Base-by-base conservation (phyloP, 805 yeast genomes). In the Saccharomycopsis synnaedendra region DNA sequence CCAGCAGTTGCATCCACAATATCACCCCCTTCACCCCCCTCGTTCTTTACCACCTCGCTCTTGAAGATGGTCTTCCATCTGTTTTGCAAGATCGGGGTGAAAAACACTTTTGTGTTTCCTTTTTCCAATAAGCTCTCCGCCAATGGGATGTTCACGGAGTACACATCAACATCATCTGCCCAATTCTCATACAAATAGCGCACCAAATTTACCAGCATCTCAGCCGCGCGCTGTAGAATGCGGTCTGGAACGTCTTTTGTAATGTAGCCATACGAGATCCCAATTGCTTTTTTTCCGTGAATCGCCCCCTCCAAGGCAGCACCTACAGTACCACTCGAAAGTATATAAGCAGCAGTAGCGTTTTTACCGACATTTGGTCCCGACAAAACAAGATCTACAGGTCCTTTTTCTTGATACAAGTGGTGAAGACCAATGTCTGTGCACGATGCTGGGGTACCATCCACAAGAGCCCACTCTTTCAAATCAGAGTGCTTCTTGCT, bases 281-380 rank as follows among this genome's bases (percentile, higher is more conserved):
- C 97, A 53, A 93, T 72, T 4, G 96, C 68, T 55, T 71, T 80
- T 32, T 78, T 76, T 0, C 80, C 82, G 27, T 72, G 61, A 39
- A 89, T 75, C 2, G 83, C 85, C 1, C 89, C 94, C 65, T 93
- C 98, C 87, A 89, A 76, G 1, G 97, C 93, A 3, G 96, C 97
- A 30, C 98, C 98, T 11, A 93, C 82, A 2, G 98, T 93, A 9
- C 98, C 98, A 56, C 94, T 82, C 4, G 96, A 79, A 57, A 93
- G 73, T 47, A 88, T 84, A 63, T 88, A 93, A 41, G 90, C 75
- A 4, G 94, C 87, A 29, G 90, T 78, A 1, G 96, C 80, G 64
- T 93, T 93, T 60, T 96, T 78, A 28, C 98, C 98, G 55, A 83
- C 90, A 61, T 93, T 93, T 5, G 98, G 98, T 1, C 98, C 98